Base-by-base conservation (phyloP, 2,329 filamentous ascomycete species). In the Clonostachys solani region DNA sequence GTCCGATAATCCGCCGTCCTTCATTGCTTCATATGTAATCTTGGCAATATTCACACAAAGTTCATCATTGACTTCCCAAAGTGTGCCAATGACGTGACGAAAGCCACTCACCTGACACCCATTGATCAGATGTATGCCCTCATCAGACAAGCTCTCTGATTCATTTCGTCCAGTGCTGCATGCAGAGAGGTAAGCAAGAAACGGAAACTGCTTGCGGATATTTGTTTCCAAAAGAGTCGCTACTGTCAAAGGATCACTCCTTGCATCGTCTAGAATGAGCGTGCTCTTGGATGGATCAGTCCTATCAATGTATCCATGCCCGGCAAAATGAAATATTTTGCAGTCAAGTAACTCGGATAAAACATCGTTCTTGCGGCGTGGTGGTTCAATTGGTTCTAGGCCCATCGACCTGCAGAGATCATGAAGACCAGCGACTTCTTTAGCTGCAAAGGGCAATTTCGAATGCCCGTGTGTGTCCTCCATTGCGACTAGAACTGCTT, bases 151-250 rank as follows among this genome's bases (percentile, higher is more conserved):
- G 10, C 10, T 36, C 10, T 36, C 34, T 10, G 10, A n/a, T n/a
- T n/a, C n/a, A 10, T 10, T 36, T n/a, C n/a, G 34, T n/a, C 40
- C 40, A 12, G 40, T 41, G 12, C 10, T 13, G 40, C 40, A 41
- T 12, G 40, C 40, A 18, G 40, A 41, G 12, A 41, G 40, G 40
- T 10, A 41, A 9, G 40, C 40, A 41, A 41, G 40, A 17, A 41
- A 41, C 16, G 40, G 40, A 12, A 9, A 17, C 12, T 17, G 12
- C 18, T 18, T 18, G 40, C 18, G 40, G 17, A 41, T 12, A 33
- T 66, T 58, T 6, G 61, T 62, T 48, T 71, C 68, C 37, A 71
- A 68, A 0, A 69, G 6, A 1, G 66, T 69, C 49, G 70, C 67
- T 44, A 71, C 70, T 1, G 67, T 41, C 10, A 41, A 17, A 18